Evolutionary conservation across 2,329 filamentous ascomycete genomes (phyloP).

Genomic region (Curvularia spicifera): DNA sequence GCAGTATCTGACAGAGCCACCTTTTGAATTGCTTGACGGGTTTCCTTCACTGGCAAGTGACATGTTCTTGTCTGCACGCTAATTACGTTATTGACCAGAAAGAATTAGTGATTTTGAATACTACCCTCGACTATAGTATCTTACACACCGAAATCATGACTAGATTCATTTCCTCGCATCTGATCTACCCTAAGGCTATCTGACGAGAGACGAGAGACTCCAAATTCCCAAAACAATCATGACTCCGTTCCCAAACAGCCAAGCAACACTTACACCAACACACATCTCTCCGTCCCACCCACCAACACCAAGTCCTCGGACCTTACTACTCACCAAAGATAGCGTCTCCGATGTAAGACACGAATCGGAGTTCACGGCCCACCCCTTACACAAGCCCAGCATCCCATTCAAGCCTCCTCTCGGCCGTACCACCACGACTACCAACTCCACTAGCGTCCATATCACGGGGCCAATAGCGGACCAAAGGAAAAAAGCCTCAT

Average conservation of each 20-base stretch:
- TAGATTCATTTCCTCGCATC: background rate
- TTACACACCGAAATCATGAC: background rate
- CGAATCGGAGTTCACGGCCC: constrained; percentile 38
- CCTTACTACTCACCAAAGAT: constrained; percentile 1
- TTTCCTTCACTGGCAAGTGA: background rate
- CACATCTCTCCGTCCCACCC: constrained; percentile 22
- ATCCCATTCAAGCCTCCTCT: background rate
- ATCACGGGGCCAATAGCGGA: background rate
- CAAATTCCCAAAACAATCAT: background rate
- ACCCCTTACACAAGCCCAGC: background rate
- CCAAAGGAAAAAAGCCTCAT: background rate
- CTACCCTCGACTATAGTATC: background rate
- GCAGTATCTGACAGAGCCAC: background rate
- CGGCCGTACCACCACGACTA: background rate
- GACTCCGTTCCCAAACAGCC: background rate
- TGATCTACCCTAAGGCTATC: background rate
- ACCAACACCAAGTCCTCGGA: constrained; percentile 17
- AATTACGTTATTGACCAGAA: background rate
- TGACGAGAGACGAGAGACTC: background rate
- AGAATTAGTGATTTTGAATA: background rate
- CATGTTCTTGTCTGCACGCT: background rate
- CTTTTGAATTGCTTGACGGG: background rate
- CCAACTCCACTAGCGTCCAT: background rate
- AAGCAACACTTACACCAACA: constrained; percentile 2
- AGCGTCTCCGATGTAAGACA: constrained; percentile 24